These are phyloP conservation scores for Saccharomycopsis guyanensis DNA, from an alignment of 805 yeast species.

Conservation along the genomic window DNA sequence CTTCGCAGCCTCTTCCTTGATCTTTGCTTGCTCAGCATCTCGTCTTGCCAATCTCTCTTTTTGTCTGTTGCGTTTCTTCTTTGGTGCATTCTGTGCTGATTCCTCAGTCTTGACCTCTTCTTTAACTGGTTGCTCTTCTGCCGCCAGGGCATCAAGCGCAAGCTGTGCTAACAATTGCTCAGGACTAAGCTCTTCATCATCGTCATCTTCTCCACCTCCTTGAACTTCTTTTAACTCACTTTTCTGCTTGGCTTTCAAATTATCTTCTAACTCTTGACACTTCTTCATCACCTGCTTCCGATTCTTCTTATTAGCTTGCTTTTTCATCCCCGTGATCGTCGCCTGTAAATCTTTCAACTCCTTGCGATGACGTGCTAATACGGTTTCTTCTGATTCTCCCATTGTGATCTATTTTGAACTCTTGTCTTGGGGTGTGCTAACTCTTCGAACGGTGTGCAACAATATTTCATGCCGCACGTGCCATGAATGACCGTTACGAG, in stretches of 20 bases:
- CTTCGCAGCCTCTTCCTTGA: conserved; percentile 56
- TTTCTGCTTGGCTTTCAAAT: conserved; percentile 46
- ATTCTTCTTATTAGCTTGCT: conserved; percentile 75
- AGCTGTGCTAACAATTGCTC: conserved; percentile 58
- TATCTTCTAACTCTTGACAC: conserved; percentile 52
- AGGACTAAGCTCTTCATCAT: conserved; percentile 44
- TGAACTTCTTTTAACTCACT: conserved; percentile 36
- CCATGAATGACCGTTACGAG: no score
- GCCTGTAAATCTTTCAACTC: conserved; percentile 62
- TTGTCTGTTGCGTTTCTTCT: conserved; percentile 65
- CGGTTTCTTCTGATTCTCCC: conserved; percentile 35
- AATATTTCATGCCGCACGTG: no score
- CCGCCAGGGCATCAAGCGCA: conserved; percentile 32
- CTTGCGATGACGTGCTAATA: conserved; percentile 56
- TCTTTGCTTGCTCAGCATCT: conserved; percentile 55
- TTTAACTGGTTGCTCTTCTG: conserved; percentile 20
- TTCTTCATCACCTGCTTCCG: conserved; percentile 56
- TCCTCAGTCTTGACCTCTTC: conserved; percentile 9
- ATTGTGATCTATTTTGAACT: no score
- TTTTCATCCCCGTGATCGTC: conserved; percentile 65
- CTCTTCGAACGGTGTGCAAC: no score
- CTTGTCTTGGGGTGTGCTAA: no score
- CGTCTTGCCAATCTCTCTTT: conserved; percentile 76
- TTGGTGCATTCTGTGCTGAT: conserved; percentile 24
- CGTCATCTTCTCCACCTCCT: conserved; percentile 25